These are phyloP conservation scores for Suillus plorans DNA, from an alignment of 768 basidiomycete genomes.

Conservation along the genomic window DNA sequence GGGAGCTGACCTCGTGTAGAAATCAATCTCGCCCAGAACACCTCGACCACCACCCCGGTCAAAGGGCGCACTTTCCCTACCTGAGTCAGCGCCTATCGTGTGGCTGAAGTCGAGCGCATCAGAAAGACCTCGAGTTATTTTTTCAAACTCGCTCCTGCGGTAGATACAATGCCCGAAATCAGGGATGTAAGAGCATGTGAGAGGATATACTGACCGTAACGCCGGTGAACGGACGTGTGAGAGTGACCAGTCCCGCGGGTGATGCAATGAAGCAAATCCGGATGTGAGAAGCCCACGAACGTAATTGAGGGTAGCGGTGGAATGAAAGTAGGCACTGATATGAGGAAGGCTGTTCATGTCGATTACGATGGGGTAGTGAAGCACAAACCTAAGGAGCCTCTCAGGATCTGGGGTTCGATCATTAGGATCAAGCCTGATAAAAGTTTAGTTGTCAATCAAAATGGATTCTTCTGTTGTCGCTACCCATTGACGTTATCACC, in stretches of 20 bases:
- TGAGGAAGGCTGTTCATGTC: constrained; percentile 12
- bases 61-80: constrained; percentile 46
- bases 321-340: constrained; percentile 92
- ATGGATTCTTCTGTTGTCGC: constrained; percentile 3
- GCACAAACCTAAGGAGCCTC: constrained; percentile 70
- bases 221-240: constrained; percentile 85
- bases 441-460: not conserved
- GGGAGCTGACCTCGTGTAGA: constrained; percentile 77
- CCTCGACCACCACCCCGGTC: constrained; percentile 71
- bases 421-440: constrained; percentile 57
- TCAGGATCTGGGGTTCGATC: constrained; percentile 91
- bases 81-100: constrained; percentile 77
- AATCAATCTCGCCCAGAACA: constrained; percentile 84
- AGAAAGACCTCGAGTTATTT: constrained; percentile 77
- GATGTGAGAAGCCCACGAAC: constrained; percentile 85
- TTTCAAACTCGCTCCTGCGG: constrained; percentile 75
- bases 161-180: constrained; percentile 12
- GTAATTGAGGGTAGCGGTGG: constrained; percentile 90
- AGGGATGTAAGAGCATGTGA: constrained; percentile 9
- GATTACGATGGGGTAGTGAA: not conserved
- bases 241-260: constrained; percentile 91
- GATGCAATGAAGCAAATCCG: constrained; percentile 90
- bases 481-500: constrained; percentile 97
- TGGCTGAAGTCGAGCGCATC: constrained; percentile 93
- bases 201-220: constrained; percentile 49